Evolutionary conservation across 2,329 filamentous ascomycete species (phyloP).

Genomic region (Cryphonectria japonica): DNA sequence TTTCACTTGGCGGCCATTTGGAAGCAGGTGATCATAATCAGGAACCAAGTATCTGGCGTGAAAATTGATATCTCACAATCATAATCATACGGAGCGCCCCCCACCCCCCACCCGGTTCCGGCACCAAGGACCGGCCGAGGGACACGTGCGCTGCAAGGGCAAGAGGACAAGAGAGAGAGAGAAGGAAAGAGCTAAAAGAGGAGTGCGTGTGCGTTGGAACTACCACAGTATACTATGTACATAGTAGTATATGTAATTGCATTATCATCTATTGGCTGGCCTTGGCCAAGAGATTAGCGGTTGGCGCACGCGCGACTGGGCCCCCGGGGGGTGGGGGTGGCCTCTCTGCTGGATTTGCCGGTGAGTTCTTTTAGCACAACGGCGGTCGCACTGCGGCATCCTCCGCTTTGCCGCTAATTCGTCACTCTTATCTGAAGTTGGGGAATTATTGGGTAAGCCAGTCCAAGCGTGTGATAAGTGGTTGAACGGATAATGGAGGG

Average conservation of each 20-base stretch:
- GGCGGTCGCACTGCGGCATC: too few relatives aligned
- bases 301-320: too few relatives aligned
- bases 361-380: too few relatives aligned
- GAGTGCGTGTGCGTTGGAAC: background rate
- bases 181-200: background rate
- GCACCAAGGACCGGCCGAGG: background rate
- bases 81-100: background rate
- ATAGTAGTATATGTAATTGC: background rate
- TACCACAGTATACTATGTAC: background rate
- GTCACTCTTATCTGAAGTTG: background rate
- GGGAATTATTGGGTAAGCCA: background rate
- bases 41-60: too few relatives aligned
- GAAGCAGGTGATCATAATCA: too few relatives aligned
- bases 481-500: background rate
- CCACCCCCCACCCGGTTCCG: background rate
- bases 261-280: background rate
- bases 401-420: background rate
- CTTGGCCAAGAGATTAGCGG: background rate
- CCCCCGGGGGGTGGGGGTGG: too few relatives aligned
- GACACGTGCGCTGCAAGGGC: background rate
- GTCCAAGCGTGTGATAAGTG: background rate
- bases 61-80: background rate
- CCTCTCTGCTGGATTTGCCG: too few relatives aligned
- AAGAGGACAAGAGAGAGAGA: background rate
- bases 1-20: too few relatives aligned